Base-by-base conservation (phyloP, 108 stramenopile genomes). In the Ochromonas danica region DNA sequence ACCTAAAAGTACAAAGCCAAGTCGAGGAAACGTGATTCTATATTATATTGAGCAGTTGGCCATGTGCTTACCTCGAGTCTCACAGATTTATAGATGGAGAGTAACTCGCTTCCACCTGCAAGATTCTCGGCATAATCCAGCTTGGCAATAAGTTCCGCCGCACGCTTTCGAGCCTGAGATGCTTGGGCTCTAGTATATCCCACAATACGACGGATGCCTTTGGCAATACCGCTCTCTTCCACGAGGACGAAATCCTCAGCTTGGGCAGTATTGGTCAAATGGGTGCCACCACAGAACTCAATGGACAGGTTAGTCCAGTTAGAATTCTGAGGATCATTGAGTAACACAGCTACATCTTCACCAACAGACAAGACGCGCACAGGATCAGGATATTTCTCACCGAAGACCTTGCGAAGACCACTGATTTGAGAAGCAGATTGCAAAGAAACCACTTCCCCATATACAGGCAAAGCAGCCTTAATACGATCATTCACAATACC, bases 231-330 rank as follows among this genome's bases (percentile, higher is more conserved):
- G 42, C 90, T 91, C 87, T 99, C 98, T 57, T 89, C 91, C n/a
- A 99, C 77, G 67, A 99, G 75, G 2, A 88, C 92, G 78, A 99
- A 97, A 10, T 86, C 89, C 78, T 92, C 90, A 10, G 98, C 98
- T 80, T 96, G 93, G 22, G 83, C 84, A 1, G 97, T 99, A 83
- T 98, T 99, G 78, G 85, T 89, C 67, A 99, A 80, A 81, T 99
- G 98, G 0, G 98, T 99, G 41, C 98, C 98, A 25, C 98, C 98
- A 83, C 98, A 99, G 82, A 99, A 96, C 85, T 99, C 98, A 45
- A 98, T 89, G 81, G 96, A 97, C 84, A 89, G 91, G 39, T 91
- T 87, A 39, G 81, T 84, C 98, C 98, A 99, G 40, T 79, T 83
- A 6, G 86, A 57, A 81, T 94, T 94, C 67, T 91, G 89, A 17